Conservation (phyloP, 2,329 filamentous ascomycete species). For the Emmonsia crescens region DNA sequence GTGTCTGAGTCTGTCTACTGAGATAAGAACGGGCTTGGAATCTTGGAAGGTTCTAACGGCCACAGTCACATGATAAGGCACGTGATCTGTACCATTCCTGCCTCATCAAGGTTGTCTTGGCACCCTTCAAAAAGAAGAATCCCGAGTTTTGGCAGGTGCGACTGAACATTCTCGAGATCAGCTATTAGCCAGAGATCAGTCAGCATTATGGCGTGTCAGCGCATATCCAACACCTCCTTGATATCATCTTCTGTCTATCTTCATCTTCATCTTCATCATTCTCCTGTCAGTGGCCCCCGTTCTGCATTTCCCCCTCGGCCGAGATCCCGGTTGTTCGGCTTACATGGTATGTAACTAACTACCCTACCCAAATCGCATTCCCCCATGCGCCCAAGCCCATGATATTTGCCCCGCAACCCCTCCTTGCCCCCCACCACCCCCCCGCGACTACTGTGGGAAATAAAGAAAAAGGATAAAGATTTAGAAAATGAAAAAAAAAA, state of each 20-base stretch:
- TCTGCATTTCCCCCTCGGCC: neutral
- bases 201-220: neutral
- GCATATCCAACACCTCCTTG: neutral
- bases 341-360: neutral
- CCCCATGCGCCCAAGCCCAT: neutral
- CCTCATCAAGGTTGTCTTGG: too few species aligned
- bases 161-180: too few species aligned
- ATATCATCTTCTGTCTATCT: neutral
- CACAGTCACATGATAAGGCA: too few species aligned
- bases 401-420: neutral
- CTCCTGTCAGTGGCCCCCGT: neutral
- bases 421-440: neutral
- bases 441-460: neutral
- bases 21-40: too few species aligned
- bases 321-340: neutral
- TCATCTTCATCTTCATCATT: constrained; percentile 14
- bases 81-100: too few species aligned
- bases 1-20: too few species aligned
- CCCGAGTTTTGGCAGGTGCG: too few species aligned
- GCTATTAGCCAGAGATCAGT: too few species aligned
- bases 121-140: too few species aligned
- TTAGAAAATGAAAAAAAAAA: neutral
- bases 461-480: neutral
- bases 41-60: too few species aligned
- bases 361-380: neutral